These are phyloP conservation scores for Candida morakotiae DNA, from an alignment of 805 yeast genomes.

Conservation along the genomic window DNA sequence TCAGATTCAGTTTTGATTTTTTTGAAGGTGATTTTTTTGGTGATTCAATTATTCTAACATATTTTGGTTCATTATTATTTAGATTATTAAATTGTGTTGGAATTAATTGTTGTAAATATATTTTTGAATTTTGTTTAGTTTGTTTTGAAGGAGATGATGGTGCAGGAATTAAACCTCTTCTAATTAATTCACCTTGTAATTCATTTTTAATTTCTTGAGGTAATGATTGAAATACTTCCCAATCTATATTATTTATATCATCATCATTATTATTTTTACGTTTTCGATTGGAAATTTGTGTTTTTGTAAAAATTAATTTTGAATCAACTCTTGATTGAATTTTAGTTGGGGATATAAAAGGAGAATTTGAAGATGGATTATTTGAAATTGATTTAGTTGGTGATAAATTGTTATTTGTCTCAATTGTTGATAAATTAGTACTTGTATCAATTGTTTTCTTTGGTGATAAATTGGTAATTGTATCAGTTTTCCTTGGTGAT, in stretches of 20 bases:
- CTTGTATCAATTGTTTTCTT: no score
- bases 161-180: constrained; percentile 30
- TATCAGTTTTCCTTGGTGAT: no score
- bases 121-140: constrained; percentile 15
- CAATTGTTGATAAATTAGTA: no score
- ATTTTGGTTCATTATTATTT: constrained; percentile 23
- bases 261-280: not conserved
- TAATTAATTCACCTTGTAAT: constrained; percentile 46
- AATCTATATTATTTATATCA: constrained; percentile 42
- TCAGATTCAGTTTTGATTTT: constrained; percentile 2
- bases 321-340: not conserved
- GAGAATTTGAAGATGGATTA: no score
- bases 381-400: not conserved
- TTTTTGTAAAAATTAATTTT: constrained; percentile 1
- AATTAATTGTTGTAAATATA: constrained; percentile 33
- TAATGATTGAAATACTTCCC: constrained; percentile 58
- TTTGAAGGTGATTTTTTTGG: constrained; percentile 15
- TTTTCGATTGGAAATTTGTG: constrained; percentile 1
- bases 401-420: not conserved
- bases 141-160: not conserved
- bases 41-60: constrained; percentile 28
- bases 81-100: constrained; percentile 30
- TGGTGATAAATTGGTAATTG: not conserved
- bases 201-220: constrained; percentile 68
- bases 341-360: not conserved